Percentiles rank a stretch among this genome's conserved stretches.
Evolutionary conservation across 2,329 filamentous ascomycete genomes (phyloP).

Genomic region (Xylariaceae sp.): DNA sequence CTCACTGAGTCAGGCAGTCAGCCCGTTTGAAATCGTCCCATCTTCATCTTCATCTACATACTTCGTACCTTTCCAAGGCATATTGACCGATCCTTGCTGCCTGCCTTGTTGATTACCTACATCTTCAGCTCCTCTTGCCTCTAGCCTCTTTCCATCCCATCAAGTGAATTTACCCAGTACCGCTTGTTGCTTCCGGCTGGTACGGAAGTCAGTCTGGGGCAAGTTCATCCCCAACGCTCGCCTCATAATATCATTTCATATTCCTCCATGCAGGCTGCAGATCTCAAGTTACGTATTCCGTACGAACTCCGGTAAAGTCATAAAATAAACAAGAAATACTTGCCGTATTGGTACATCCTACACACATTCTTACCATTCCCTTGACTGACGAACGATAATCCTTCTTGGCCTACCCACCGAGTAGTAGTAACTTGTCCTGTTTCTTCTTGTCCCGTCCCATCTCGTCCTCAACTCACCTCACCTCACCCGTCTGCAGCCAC

Average conservation of each 20-base stretch:
- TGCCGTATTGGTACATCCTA: slow-evolving; percentile 2
- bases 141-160: neutral
- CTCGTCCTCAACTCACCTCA: slow-evolving; percentile 2
- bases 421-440: neutral
- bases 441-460: neutral
- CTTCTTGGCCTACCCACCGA: slow-evolving; percentile 2
- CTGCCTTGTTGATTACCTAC: neutral
- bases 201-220: neutral
- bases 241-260: neutral
- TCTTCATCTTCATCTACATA: no score
- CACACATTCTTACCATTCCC: neutral
- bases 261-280: slow-evolving; percentile 5
- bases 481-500: slow-evolving; percentile 4
- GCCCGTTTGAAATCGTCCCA: no score
- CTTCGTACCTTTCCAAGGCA: neutral
- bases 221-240: neutral
- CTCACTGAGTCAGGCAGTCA: neutral
- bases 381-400: neutral
- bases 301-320: neutral
- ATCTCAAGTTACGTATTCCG: neutral
- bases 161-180: neutral
- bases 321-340: neutral
- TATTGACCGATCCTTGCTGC: neutral
- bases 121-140: no score
- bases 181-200: neutral